Percentiles rank a stretch among this genome's conserved stretches.
Conservation (phyloP, 352 stramenopile genomes). For the Phytophthora crassamura region DNA sequence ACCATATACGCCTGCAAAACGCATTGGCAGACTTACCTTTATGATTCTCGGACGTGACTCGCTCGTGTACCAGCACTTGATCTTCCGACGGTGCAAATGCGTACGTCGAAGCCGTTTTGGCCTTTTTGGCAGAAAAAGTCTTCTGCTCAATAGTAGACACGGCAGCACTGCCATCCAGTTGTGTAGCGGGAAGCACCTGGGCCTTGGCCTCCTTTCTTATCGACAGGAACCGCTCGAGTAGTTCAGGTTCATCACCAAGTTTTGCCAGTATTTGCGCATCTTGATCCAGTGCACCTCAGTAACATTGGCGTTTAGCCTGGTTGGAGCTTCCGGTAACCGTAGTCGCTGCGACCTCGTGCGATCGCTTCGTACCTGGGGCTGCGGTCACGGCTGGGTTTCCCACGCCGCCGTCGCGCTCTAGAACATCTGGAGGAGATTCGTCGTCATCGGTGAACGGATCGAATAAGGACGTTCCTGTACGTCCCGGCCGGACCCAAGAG, state of each 20-base stretch:
- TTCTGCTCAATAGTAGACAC: no score
- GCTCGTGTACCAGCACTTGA: background rate
- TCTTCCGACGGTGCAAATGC: slow-evolving; percentile 1
- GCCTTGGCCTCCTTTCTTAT: background rate
- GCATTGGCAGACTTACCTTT: slow-evolving; percentile 4
- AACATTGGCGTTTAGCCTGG: background rate
- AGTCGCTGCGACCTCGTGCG: no score
- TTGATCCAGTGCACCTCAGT: background rate
- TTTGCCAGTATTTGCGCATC: slow-evolving; percentile 1
- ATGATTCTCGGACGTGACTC: background rate
- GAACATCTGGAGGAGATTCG: background rate
- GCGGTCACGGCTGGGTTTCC: no score
- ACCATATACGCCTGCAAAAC: background rate
- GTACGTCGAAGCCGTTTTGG: slow-evolving; percentile 1
- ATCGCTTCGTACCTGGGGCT: background rate
- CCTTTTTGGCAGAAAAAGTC: background rate
- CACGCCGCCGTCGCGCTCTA: background rate
- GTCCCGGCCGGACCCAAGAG: no score
- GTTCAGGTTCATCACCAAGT: background rate
- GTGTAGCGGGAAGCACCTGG: background rate
- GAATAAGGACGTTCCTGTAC: background rate
- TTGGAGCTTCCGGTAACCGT: background rate
- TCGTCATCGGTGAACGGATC: slow-evolving; percentile 5
- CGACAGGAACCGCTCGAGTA: background rate
- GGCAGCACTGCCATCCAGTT: no score